phyloP scores from a whole-genome alignment of 2,329 filamentous ascomycete species.

The Fusarium luffae region DNA sequence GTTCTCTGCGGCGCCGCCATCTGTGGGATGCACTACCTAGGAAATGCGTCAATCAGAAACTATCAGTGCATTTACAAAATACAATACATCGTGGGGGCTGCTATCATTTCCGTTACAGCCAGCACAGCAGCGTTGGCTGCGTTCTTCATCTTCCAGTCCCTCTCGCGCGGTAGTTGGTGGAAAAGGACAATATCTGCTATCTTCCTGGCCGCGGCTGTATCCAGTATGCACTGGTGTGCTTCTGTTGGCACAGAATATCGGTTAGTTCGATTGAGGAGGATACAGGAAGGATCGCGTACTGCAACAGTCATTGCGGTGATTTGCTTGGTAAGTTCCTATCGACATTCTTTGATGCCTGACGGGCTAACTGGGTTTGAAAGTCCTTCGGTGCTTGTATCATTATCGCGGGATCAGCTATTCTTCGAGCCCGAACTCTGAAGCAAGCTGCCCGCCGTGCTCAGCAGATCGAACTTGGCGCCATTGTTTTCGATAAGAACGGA shows the following conservation, averaged over 20 bases:
- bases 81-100: slow-evolving; percentile 72
- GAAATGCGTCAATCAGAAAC: slow-evolving; percentile 84
- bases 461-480: slow-evolving; percentile 68
- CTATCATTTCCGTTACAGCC: slow-evolving; percentile 76
- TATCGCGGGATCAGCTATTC: slow-evolving; percentile 66
- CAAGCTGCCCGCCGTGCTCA: slow-evolving; percentile 69
- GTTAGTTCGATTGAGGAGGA: slow-evolving; percentile 56
- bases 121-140: slow-evolving; percentile 76
- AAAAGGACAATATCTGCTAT: slow-evolving; percentile 74
- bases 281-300: slow-evolving; percentile 59
- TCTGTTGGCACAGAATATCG: slow-evolving; percentile 76
- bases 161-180: slow-evolving; percentile 84
- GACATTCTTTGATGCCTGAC: fast-evolving
- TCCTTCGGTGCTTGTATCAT: slow-evolving; percentile 69
- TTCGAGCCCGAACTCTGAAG: slow-evolving; percentile 63
- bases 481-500: slow-evolving; percentile 75
- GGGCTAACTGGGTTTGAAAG: slow-evolving; percentile 50
- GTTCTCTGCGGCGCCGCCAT: slow-evolving; percentile 78
- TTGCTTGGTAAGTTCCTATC: slow-evolving; percentile 65
- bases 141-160: slow-evolving; percentile 80
- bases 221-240: slow-evolving; percentile 89
- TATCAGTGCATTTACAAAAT: slow-evolving; percentile 73
- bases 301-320: slow-evolving; percentile 80
- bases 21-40: slow-evolving; percentile 88
- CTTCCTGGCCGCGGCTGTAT: slow-evolving; percentile 80